These are phyloP conservation scores for Mortierella sp. DNA, from an alignment of 371 early-diverging fungal species.

Conservation along the genomic window DNA sequence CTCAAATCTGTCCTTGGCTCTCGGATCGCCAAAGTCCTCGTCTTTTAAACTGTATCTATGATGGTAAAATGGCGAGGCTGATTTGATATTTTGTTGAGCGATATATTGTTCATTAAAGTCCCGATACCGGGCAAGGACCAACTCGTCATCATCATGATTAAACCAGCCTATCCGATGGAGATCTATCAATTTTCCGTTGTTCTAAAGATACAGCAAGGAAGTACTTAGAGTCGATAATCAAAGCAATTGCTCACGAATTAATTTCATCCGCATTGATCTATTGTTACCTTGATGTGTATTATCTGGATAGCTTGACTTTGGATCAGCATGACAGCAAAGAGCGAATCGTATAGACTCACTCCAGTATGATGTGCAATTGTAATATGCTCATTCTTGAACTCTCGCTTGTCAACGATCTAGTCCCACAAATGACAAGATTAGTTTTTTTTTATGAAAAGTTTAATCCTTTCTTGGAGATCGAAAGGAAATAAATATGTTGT, in stretches of 20 bases:
- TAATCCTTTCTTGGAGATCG: background rate
- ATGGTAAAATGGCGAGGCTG: conserved; percentile 29
- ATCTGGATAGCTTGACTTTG: conserved; percentile 73
- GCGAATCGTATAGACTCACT: conserved; percentile 66
- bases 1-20: conserved; percentile 21
- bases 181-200: conserved; percentile 63
- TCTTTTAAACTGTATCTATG: conserved; percentile 33
- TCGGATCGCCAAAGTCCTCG: conserved; percentile 24
- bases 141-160: conserved; percentile 70
- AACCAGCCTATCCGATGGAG: conserved; percentile 70
- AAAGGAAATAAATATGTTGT: background rate
- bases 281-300: conserved; percentile 64
- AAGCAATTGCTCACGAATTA: background rate
- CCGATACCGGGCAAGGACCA: conserved; percentile 57
- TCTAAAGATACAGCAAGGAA: conserved; percentile 42
- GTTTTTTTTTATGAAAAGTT: background rate
- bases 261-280: conserved; percentile 17
- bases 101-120: conserved; percentile 60
- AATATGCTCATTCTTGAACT: conserved; percentile 68
- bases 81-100: conserved; percentile 26
- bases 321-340: conserved; percentile 69
- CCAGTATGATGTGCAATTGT: conserved; percentile 69
- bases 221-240: background rate
- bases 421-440: background rate
- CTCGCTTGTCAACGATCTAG: conserved; percentile 64